Evolutionary conservation across 139 green algal species (phyloP).

Genomic region (Chlamydomonas eustigma): DNA sequence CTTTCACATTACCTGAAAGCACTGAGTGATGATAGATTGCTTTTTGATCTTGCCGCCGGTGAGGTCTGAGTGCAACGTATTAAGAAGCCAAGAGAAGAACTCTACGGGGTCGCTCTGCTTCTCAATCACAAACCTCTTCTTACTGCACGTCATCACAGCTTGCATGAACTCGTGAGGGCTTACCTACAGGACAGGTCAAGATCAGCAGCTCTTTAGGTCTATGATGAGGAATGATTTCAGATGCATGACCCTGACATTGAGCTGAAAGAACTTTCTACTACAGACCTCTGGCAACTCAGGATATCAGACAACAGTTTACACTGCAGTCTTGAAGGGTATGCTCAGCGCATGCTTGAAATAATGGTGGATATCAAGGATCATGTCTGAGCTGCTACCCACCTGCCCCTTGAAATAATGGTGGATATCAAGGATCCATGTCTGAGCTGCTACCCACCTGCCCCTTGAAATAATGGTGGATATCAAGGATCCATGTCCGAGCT

Average conservation of each 20-base stretch:
- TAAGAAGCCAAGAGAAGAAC: conserved; percentile 92
- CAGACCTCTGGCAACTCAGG: too few relatives aligned
- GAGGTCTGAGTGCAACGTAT: conserved; percentile 85
- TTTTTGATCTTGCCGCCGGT: conserved; percentile 76
- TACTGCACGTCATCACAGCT: conserved; percentile 74
- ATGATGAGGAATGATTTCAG: too few relatives aligned
- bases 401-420: background rate
- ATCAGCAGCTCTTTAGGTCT: too few relatives aligned
- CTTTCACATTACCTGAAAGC: conserved; percentile 70
- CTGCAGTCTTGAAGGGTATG: too few relatives aligned
- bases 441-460: background rate
- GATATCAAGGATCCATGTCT: background rate
- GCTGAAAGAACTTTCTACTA: too few relatives aligned
- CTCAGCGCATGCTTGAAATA: too few relatives aligned
- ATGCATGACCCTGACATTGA: too few relatives aligned
- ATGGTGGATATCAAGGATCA: background rate
- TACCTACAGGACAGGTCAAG: conserved; percentile 37
- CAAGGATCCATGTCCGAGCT: background rate
- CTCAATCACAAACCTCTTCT: conserved; percentile 86
- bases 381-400: background rate
- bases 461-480: conserved; percentile 75
- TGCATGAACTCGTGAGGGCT: conserved; percentile 97
- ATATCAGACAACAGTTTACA: too few relatives aligned
- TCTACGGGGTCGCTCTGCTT: conserved; percentile 78
- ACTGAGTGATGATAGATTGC: conserved; percentile 80